phyloP scores from a whole-genome alignment of 2,329 filamentous ascomycete genomes.

The Cyphellophora attinorum region DNA sequence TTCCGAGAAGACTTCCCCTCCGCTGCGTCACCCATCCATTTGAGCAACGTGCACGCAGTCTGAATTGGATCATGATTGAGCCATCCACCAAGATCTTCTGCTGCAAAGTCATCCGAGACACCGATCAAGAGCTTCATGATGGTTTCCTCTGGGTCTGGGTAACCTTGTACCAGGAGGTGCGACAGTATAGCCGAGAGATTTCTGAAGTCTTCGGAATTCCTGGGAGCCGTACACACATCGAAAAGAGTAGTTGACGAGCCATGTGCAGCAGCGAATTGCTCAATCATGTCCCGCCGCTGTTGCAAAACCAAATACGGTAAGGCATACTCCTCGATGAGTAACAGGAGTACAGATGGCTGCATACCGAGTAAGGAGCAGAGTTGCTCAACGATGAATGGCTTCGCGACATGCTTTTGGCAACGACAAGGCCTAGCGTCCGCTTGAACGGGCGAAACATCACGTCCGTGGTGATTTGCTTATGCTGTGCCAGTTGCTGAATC shows the following conservation, averaged over 20 bases:
- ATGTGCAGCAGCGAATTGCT: slow-evolving; percentile 66
- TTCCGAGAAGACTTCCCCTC: slow-evolving; percentile 46
- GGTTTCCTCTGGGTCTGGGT: slow-evolving; percentile 56
- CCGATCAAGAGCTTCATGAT: slow-evolving; percentile 60
- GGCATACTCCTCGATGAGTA: slow-evolving; percentile 68
- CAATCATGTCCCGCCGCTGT: slow-evolving; percentile 67
- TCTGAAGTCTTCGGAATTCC: too few relatives aligned
- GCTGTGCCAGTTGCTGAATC: slow-evolving; percentile 59
- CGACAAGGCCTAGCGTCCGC: slow-evolving; percentile 71
- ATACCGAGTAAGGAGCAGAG: slow-evolving; percentile 69
- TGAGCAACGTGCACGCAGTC: slow-evolving; percentile 73
- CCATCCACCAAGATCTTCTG: slow-evolving; percentile 56
- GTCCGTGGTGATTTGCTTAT: slow-evolving; percentile 51
- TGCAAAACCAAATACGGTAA: slow-evolving; percentile 78
- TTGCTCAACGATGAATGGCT: slow-evolving; percentile 70
- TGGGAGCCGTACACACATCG: slow-evolving; percentile 50
- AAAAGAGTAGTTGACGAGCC: slow-evolving; percentile 44
- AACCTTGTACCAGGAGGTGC: slow-evolving; percentile 47
- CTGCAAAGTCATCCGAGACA: slow-evolving; percentile 61
- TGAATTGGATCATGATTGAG: slow-evolving; percentile 66
- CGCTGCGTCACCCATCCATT: slow-evolving; percentile 62
- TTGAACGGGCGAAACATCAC: slow-evolving; percentile 80
- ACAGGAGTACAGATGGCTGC: slow-evolving; percentile 62
- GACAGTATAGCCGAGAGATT: slow-evolving; percentile 52
- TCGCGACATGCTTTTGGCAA: slow-evolving; percentile 69